Base-by-base conservation (phyloP, 2,329 filamentous ascomycete species). In the Colletotrichum brevisporum region DNA sequence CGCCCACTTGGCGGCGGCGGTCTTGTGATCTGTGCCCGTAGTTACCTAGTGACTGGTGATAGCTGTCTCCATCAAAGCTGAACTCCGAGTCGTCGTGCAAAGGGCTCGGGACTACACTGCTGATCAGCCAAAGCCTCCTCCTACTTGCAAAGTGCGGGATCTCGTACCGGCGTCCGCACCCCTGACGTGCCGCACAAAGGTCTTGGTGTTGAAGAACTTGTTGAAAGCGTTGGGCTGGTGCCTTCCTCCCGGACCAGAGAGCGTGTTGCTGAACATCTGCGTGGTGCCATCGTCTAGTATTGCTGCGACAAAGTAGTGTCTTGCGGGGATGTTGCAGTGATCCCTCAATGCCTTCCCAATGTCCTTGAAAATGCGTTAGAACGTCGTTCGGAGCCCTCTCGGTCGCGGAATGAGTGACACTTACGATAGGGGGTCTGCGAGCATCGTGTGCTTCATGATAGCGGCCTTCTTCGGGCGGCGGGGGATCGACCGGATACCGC, bases 241-340 rank as follows among this genome's bases (percentile, higher is more conserved):
- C 21, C 77, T 77, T 48, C 80, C 78, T 27, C 61, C 61, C 0
- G 84, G 83, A 3, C 83, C 84, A 3, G 82, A 80, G 63, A 85
- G 86, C 4, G 81, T 85, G 36, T 69, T 69, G 12, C 50, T 41
- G 18, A 69, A 70, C 31, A 62, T 59, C 65, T 81, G 79, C 2
- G 80, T 74, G 16, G 80, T 79, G 21, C 84, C 84, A 67, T 86
- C 84, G 31, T 87, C 84, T 43, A 82, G 78, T 48, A 87, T 78
- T 2, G 82, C 83, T 12, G 84, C 86, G 41, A 89, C 79, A 71
- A 89, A 88, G 74, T 85, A 89, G 69, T 80, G 79, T 59, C 83
- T 81, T 12, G 83, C 83, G 2, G 84, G 82, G 53, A 89, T 86
- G 45, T 83, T 81, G 71, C 86, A 89, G 48, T 86, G 80, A 56